A percentile compares a stretch with the other conserved stretches of the same genome.
Conservation (phyloP, 495 filamentous ascomycete genomes). For the Amniculicola lignicola region DNA sequence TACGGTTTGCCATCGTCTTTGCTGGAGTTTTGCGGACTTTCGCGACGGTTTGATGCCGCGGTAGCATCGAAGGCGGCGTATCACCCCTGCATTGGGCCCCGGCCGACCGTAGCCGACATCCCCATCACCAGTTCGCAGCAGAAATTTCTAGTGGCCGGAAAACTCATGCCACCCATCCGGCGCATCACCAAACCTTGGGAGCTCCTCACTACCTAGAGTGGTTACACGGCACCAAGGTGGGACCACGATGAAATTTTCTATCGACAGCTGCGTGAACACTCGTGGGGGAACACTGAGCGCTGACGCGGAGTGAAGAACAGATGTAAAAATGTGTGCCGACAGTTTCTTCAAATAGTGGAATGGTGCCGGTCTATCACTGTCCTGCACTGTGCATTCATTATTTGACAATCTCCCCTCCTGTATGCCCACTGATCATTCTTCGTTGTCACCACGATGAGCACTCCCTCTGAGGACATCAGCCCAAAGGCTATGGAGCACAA, state of each 20-base stretch:
- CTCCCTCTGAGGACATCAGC: background rate
- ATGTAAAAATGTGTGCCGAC: too few species aligned
- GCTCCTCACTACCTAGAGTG: background rate
- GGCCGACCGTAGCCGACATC: background rate
- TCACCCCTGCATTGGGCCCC: background rate
- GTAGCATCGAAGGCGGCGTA: background rate
- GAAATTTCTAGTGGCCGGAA: too few species aligned
- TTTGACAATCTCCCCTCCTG: too few species aligned
- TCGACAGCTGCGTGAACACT: background rate
- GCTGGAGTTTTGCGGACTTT: too few species aligned
- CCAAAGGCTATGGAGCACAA: background rate
- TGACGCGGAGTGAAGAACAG: too few species aligned
- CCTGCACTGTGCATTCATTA: too few species aligned
- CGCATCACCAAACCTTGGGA: constrained; percentile 1
- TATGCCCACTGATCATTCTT: too few species aligned
- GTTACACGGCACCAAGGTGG: constrained; percentile 7
- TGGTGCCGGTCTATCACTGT: too few species aligned
- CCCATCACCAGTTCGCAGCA: too few species aligned
- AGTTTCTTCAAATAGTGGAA: constrained; percentile 2
- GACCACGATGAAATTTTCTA: constrained; percentile 21
- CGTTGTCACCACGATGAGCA: background rate
- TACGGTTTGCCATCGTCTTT: background rate
- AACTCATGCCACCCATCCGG: too few species aligned
- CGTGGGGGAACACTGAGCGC: constrained; percentile 3
- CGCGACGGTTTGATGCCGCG: background rate